These are phyloP conservation scores for Echites panduratus DNA, from an alignment of 257 asterid species.

Conservation along the genomic window DNA sequence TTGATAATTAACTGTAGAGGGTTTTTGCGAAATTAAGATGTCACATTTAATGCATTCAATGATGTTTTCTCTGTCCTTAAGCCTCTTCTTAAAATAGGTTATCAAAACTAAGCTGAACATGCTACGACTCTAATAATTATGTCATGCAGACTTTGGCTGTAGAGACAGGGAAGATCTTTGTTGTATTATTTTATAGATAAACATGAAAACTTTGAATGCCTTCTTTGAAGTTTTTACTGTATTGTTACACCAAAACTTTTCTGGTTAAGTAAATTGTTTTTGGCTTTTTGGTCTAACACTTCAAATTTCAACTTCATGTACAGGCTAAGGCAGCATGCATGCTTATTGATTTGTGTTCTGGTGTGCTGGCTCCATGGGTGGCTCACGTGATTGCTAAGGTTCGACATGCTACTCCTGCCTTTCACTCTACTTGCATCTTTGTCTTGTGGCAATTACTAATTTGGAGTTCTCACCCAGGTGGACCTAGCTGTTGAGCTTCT, in stretches of 20 bases:
- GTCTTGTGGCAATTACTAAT: conserved; percentile 1
- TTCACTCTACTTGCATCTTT: conserved; percentile 3
- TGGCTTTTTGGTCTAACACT: conserved; percentile 9
- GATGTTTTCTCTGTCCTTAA: neutral
- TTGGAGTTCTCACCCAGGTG: conserved; percentile 39
- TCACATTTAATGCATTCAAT: neutral
- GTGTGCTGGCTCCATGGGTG: conserved; percentile 90
- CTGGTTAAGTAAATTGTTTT: conserved; percentile 15
- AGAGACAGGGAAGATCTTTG: neutral
- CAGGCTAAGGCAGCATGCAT: conserved; percentile 95
- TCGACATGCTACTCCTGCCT: conserved; percentile 12
- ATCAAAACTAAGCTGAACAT: neutral
- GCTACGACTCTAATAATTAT: neutral
- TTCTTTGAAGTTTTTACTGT: neutral
- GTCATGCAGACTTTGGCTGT: neutral
- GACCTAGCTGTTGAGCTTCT: conserved; percentile 88
- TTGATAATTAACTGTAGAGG: neutral
- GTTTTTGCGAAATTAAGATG: neutral
- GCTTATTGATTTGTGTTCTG: conserved; percentile 89
- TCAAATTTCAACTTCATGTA: conserved; percentile 21
- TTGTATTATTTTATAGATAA: neutral
- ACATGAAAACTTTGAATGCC: neutral
- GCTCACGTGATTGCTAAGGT: conserved; percentile 96
- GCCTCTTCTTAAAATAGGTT: neutral
- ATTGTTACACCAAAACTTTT: conserved; percentile 14